Percentiles rank a stretch among this genome's conserved stretches.
Conservation (phyloP, 176 grass and related monocot genomes). For the Bothriochloa decipiens region DNA sequence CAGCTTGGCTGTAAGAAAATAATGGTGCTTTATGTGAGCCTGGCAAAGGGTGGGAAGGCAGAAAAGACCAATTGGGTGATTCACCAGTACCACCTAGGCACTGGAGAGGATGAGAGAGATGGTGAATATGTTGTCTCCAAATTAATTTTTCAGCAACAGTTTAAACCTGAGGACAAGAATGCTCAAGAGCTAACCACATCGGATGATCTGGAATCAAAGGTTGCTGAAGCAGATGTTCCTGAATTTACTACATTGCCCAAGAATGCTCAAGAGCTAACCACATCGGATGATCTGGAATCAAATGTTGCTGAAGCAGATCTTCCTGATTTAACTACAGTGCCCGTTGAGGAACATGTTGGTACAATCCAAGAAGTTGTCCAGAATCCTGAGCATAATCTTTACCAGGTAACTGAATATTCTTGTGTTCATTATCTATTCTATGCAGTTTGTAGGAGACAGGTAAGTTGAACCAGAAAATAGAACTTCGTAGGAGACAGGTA, state of each 20-base stretch:
- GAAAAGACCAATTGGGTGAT: conserved; percentile 99
- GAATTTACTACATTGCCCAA: conserved; percentile 32
- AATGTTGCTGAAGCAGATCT: conserved; percentile 43
- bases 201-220: conserved; percentile 46
- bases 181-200: conserved; percentile 36
- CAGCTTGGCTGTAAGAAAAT: conserved; percentile 95
- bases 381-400: conserved; percentile 35
- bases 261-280: too few species aligned
- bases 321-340: conserved; percentile 31
- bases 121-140: conserved; percentile 89
- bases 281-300: conserved; percentile 39
- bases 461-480: background rate
- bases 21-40: conserved; percentile 90
- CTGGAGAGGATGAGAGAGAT: conserved; percentile 85
- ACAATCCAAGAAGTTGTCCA: conserved; percentile 38
- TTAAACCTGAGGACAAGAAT: conserved; percentile 67
- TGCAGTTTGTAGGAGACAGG: background rate
- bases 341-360: conserved; percentile 44
- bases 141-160: conserved; percentile 89
- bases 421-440: conserved; percentile 19
- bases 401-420: conserved; percentile 49
- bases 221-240: conserved; percentile 39
- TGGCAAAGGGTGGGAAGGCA: conserved; percentile 65
- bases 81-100: conserved; percentile 94
- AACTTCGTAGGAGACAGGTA: background rate